Base-by-base conservation (phyloP, 1,284 basidiomycete species). In the Irpex sp. region DNA sequence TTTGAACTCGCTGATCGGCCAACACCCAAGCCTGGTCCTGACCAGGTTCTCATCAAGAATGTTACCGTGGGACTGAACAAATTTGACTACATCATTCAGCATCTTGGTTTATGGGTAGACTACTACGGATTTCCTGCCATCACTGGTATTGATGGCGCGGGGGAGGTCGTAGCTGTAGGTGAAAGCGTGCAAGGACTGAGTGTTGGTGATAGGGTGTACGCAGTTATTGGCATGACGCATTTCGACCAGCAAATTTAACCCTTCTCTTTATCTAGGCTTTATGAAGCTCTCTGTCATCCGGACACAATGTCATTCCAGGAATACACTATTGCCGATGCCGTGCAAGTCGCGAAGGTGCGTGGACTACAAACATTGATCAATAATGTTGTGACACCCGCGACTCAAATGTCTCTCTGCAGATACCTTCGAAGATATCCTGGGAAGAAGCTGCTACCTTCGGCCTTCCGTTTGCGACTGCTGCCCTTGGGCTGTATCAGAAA, bases 381-480 rank as follows among this genome's bases (percentile, higher is more conserved):
- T 15, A 31, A 51, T 8, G 4, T 36, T 36, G 19, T 31, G 5
- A 26, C 26, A 26, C 26, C 26, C 26, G 26, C 26, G 26, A 26
- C 26, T 26, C 26, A 26, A 26, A n/a, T 17, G 13, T 15, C 15
- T 21, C 26, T 26, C 5, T 6, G 8, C 9, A 69, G 68, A 59
- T 69, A 9, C 68, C 67, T 2, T 35, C 57, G 21, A 61, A 61
- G n/a, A 13, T 70, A 39, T 60, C 69, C 1, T 63, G 68, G 37
- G 70, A 71, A 5, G 50, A 68, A 35, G 69, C 63, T 0, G 63
- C 68, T 0, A 65, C 70, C 1, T 19, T 71, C 7, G 65, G 67
- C 1, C 58, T 69, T 8, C 65, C 64, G 4, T 55, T 68, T 39
- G 49, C 58, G 6, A 73, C 72, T 2, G 68, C 66, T 2, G 65